These are phyloP conservation scores for Vickermania ingenoplastis DNA, from an alignment of 208 protist genomes.

Conservation along the genomic window DNA sequence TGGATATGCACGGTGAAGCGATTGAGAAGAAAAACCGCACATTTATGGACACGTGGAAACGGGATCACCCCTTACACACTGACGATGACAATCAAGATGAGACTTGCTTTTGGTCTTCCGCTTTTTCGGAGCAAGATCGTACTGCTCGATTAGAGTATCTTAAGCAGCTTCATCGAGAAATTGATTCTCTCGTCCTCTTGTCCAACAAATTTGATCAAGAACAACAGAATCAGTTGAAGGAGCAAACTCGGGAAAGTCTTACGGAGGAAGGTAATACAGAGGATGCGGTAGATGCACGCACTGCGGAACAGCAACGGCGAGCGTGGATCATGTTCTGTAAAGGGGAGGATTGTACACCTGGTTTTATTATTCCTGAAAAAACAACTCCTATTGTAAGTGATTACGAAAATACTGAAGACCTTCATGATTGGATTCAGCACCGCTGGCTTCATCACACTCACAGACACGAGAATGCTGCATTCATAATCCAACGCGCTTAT, in stretches of 20 bases:
- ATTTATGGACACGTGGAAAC: conserved; percentile 22
- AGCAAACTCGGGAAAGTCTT: conserved; percentile 25
- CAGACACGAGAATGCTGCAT: conserved; percentile 72
- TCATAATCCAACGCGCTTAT: conserved; percentile 71
- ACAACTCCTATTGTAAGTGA: conserved; percentile 25
- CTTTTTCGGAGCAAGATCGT: conserved; percentile 17
- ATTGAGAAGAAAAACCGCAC: conserved; percentile 8
- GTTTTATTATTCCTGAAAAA: neutral
- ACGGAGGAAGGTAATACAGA: conserved; percentile 8
- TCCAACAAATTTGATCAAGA: neutral
- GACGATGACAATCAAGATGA: conserved; percentile 22
- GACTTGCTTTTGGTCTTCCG: conserved; percentile 15
- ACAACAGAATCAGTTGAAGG: conserved; percentile 14
- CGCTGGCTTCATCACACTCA: conserved; percentile 63
- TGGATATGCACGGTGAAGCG: neutral
- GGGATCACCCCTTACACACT: conserved; percentile 17
- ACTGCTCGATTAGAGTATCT: conserved; percentile 10
- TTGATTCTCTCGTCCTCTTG: conserved; percentile 1
- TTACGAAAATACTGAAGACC: conserved; percentile 20
- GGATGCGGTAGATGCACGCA: neutral
- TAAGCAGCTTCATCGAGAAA: conserved; percentile 18
- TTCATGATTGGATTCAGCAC: conserved; percentile 59
- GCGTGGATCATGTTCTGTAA: neutral
- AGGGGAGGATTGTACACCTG: neutral
- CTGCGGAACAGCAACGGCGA: neutral